These are phyloP conservation scores for Neonectria neomacrospora DNA, from an alignment of 2,329 filamentous ascomycete genomes.

Conservation along the genomic window DNA sequence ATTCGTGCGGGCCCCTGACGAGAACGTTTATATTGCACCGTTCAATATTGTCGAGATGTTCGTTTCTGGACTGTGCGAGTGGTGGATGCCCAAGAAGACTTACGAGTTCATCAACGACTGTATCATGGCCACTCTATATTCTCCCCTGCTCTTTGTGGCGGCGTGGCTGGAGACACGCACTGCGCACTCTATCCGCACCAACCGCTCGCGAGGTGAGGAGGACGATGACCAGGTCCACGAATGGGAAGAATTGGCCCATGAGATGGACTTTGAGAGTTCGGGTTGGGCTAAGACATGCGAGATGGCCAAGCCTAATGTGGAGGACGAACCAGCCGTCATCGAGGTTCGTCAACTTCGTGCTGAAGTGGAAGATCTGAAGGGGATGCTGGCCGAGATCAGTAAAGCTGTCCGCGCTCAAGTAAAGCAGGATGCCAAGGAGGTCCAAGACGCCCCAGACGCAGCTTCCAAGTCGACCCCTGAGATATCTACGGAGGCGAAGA, in stretches of 20 bases:
- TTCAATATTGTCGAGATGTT: constrained; percentile 95
- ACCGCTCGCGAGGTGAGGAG: constrained; percentile 82
- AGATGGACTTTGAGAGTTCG: constrained; percentile 83
- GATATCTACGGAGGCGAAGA: constrained; percentile 4
- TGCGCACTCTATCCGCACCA: constrained; percentile 74
- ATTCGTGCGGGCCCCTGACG: constrained; percentile 94
- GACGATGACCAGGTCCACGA: constrained; percentile 92
- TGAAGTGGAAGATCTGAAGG: constrained; percentile 69
- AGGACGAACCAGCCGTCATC: constrained; percentile 78
- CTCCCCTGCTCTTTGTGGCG: constrained; percentile 81
- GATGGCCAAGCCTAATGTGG: constrained; percentile 81
- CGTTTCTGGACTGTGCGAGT: constrained; percentile 83
- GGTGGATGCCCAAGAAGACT: constrained; percentile 82
- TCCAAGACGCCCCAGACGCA: constrained; percentile 7
- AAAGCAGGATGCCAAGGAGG: constrained; percentile 3
- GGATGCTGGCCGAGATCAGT: constrained; percentile 53
- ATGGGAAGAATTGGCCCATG: constrained; percentile 84
- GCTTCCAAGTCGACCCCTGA: constrained; percentile 9
- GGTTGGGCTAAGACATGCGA: constrained; percentile 87
- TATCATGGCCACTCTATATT: constrained; percentile 89
- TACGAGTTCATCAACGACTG: constrained; percentile 89
- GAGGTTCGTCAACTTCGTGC: constrained; percentile 71
- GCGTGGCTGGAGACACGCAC: constrained; percentile 76
- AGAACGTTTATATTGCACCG: constrained; percentile 97
- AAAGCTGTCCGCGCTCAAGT: constrained; percentile 37